Evolutionary conservation across 495 filamentous ascomycete species (phyloP), one percentile per base, ranked within the genome.

Genomic region (Penicillium bovifimosum): DNA sequence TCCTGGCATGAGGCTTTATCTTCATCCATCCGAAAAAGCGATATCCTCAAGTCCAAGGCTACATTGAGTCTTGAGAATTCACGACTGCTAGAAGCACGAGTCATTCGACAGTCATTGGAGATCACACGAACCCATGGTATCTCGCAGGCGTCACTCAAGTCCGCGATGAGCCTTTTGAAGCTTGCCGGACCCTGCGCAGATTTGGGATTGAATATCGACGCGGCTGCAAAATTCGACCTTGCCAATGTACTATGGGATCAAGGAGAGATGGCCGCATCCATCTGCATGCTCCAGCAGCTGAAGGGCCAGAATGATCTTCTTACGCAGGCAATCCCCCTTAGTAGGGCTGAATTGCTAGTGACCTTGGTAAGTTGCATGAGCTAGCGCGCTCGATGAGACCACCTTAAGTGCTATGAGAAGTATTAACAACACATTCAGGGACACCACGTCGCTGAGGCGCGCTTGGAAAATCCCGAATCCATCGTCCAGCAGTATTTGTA

Each of bases 181-280:
- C 76, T 96, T 3, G 81, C 87, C n/a, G 56, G 74, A 26, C 75
- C 83, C 4, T 90, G 85, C 56, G 76, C 78, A 55, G 70, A 78
- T 0, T 64, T 87, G 43, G 88, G 86, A 0, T 70, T 96, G n/a
- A 78, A 83, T 54, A 81, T 96, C 42, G 84, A 86, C 53, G 87
- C 82, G 5, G 84, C 83, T 32, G 81, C 87, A 20, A 80, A 80
- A 53, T 78, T 88, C 39, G 93, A 97, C 65, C 79, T 85, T 17
- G 90, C 93, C 8, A 87, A 88, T 56, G 90, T 95, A 35, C 72
- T 99, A 11, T 99, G 93, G 93, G 90, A 92, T 48, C 87, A 95
- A 63, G 92, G 89, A 13, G 92, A 97, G 64, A 87, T 88, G 77
- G 80, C 84, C n/a, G 80, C 91, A 3, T 95, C 95, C 1, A 95